phyloP scores from a whole-genome alignment of 805 yeast species.

The Pichia phayaonensis region DNA sequence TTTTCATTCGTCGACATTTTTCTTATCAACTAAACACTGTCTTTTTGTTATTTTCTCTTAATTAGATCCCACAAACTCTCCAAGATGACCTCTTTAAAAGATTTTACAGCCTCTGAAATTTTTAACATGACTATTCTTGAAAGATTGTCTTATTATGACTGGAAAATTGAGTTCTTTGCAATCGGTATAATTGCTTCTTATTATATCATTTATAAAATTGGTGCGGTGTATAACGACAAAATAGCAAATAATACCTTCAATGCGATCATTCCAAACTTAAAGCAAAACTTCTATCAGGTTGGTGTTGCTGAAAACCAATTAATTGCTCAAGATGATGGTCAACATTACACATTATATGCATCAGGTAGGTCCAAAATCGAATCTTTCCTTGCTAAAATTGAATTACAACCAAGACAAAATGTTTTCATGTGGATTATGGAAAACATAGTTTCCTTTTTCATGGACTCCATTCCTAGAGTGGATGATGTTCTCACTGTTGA shows the following conservation, averaged over 20 bases:
- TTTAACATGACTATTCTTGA: conserved; percentile 47
- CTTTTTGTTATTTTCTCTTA: neutral
- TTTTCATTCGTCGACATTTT: neutral
- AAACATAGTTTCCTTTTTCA: conserved; percentile 45
- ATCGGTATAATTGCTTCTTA: conserved; percentile 43
- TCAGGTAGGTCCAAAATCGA: conserved; percentile 80
- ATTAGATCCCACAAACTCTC: neutral
- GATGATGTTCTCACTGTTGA: conserved; percentile 55
- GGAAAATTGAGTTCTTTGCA: conserved; percentile 67
- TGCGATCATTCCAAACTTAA: conserved; percentile 41
- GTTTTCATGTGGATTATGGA: conserved; percentile 62
- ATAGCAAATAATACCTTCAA: conserved; percentile 48
- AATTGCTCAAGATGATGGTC: conserved; percentile 54
- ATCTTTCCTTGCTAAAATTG: conserved; percentile 51
- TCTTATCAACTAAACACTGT: neutral
- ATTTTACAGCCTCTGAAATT: conserved; percentile 40
- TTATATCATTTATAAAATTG: conserved; percentile 45
- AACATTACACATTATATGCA: conserved; percentile 64
- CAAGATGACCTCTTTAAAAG: neutral
- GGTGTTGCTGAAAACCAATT: conserved; percentile 46
- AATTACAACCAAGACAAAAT: conserved; percentile 75
- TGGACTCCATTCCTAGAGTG: conserved; percentile 47
- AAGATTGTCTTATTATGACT: conserved; percentile 57
- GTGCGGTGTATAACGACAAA: conserved; percentile 49
- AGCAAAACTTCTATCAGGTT: conserved; percentile 68